Evolutionary conservation across 2,329 filamentous ascomycete species (phyloP).

Genomic region (Verticillium tricorpus): DNA sequence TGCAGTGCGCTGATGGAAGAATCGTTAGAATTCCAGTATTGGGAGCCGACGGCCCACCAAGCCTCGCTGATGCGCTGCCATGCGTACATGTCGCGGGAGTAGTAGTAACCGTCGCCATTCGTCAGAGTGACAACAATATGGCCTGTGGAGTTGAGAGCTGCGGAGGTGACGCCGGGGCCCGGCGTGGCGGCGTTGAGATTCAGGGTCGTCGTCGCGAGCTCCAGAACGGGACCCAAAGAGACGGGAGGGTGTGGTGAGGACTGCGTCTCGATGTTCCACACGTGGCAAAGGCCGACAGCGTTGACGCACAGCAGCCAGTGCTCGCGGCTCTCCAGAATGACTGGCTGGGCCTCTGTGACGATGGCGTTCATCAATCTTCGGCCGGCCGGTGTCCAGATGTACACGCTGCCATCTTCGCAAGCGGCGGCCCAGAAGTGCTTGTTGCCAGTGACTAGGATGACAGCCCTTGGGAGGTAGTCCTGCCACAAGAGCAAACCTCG

Average conservation of each 20-base stretch:
- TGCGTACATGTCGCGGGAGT: constrained; percentile 76
- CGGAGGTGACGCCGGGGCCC: constrained; percentile 83
- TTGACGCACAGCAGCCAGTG: constrained; percentile 89
- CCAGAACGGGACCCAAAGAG: constrained; percentile 82
- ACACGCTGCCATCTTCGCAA: constrained; percentile 86
- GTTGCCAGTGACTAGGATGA: constrained; percentile 88
- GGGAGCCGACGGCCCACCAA: constrained; percentile 97
- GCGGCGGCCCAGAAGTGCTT: constrained; percentile 87
- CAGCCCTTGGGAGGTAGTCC: constrained; percentile 81
- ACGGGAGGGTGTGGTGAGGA: constrained; percentile 84
- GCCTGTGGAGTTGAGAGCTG: constrained; percentile 83
- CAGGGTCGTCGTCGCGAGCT: constrained; percentile 76
- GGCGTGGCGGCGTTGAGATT: constrained; percentile 70
- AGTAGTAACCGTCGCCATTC: constrained; percentile 92
- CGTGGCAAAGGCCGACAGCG: constrained; percentile 80
- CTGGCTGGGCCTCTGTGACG: constrained; percentile 85
- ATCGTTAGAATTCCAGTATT: constrained; percentile 98
- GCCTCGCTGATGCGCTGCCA: constrained; percentile 96
- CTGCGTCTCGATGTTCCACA: constrained; percentile 87
- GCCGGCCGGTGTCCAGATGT: constrained; percentile 89
- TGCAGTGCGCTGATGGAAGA: constrained; percentile 79
- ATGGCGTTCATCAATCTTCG: constrained; percentile 80
- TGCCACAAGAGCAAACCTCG: constrained; percentile 84
- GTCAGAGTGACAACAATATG: constrained; percentile 84
- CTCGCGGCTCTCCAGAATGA: constrained; percentile 85